Conservation (phyloP, 2,329 filamentous ascomycete species). For the Fusarium setosum region DNA sequence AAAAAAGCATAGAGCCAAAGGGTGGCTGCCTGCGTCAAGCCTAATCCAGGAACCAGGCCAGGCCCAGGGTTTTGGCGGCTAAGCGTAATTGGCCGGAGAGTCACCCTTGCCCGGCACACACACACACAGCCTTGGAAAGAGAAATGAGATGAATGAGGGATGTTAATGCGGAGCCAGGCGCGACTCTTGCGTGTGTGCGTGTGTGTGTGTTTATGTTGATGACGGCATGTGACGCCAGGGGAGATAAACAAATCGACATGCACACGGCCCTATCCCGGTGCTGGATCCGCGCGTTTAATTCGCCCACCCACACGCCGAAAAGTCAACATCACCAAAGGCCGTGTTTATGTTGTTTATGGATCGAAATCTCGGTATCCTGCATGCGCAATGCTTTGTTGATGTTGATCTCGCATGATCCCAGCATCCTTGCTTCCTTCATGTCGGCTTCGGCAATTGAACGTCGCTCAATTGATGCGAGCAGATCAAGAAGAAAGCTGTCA, state of each 20-base stretch:
- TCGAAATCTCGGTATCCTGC: background rate
- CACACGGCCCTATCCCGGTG: background rate
- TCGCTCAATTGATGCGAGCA: conserved; percentile 15
- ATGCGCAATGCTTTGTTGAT: conserved; percentile 8
- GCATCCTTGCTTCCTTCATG: conserved; percentile 14
- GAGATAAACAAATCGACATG: conserved; percentile 1
- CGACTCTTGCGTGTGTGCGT: background rate
- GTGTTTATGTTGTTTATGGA: conserved; percentile 17
- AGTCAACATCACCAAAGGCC: conserved; percentile 25
- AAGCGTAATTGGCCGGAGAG: conserved; percentile 30
- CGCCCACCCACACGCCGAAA: background rate
- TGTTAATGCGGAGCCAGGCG: conserved; percentile 27
- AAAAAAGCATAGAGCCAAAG: conserved; percentile 4
- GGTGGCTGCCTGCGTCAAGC: conserved; percentile 1
- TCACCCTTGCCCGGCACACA: conserved; percentile 24
- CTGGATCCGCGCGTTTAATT: conserved; percentile 9
- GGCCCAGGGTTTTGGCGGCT: conserved; percentile 16
- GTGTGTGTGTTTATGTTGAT: conserved; percentile 7
- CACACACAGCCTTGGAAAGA: conserved; percentile 29
- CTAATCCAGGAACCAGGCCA: conserved; percentile 1
- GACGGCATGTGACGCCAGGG: conserved; percentile 26
- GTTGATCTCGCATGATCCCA: conserved; percentile 23
- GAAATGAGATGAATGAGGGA: conserved; percentile 38
- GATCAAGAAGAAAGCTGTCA: conserved; percentile 12
- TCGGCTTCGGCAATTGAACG: conserved; percentile 2